Evolutionary conservation across 352 stramenopile genomes (phyloP).

Genomic region (Globisporangium nagaii): DNA sequence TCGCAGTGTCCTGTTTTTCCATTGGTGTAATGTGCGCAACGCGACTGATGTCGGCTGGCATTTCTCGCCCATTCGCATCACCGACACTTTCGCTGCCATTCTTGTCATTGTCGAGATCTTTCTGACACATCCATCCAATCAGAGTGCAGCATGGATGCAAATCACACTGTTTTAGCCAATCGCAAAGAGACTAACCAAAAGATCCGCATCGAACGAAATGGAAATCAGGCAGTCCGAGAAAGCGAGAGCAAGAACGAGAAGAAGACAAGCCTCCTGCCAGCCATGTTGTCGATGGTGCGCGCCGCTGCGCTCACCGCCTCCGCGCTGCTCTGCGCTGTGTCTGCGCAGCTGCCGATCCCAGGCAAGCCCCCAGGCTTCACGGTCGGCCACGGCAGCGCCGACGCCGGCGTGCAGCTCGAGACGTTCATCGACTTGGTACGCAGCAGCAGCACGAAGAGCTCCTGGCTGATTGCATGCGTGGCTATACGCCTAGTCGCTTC

Average conservation of each 20-base stretch:
- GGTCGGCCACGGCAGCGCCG: slow-evolving; percentile 35
- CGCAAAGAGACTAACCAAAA: too few relatives aligned
- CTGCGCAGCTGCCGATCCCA: slow-evolving; percentile 58
- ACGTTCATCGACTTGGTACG: slow-evolving; percentile 74
- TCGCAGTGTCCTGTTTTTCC: too few relatives aligned
- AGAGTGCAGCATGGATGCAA: background rate
- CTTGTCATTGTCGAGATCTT: too few relatives aligned
- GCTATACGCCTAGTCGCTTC: background rate
- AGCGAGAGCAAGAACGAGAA: background rate
- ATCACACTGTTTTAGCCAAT: slow-evolving; percentile 18
- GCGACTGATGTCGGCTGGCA: too few relatives aligned
- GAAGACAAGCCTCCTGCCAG: too few relatives aligned
- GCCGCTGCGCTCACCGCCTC: slow-evolving; percentile 8
- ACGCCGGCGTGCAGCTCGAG: slow-evolving; percentile 73
- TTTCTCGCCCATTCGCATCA: too few relatives aligned
- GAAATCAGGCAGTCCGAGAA: background rate
- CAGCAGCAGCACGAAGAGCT: too few relatives aligned
- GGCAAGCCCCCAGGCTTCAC: slow-evolving; percentile 59
- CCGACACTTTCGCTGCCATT: background rate
- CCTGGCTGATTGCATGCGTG: background rate
- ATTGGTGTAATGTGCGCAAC: too few relatives aligned
- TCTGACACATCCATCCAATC: slow-evolving; percentile 14
- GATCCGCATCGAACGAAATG: background rate
- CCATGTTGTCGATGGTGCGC: slow-evolving; percentile 19
- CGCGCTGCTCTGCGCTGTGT: slow-evolving; percentile 5